Base-by-base conservation (phyloP, 805 yeast species). In the Ogataea angusta region DNA sequence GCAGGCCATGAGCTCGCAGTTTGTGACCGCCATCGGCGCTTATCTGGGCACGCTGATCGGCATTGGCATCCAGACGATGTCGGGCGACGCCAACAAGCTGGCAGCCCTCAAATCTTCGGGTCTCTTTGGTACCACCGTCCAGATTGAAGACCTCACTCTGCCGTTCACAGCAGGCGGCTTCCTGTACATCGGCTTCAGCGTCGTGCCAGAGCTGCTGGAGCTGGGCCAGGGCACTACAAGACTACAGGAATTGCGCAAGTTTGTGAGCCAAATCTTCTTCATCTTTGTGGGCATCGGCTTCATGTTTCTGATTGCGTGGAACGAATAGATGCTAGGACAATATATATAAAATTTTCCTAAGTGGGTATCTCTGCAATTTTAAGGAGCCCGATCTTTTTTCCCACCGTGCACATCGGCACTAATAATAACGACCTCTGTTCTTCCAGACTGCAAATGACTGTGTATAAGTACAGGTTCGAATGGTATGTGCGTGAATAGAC, bases 151-250 rank as follows among this genome's bases (percentile, higher is more conserved):
- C 45, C 56, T 75, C 39, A 72, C 82, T 10, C 62, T 82, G 33
- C 89, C 91, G 12, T 73, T 83, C 54, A 81, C 89, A 1, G 85
- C 89, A 1, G 93, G 91, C 46, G 85, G 86, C 6, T 80, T 84
- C 54, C 57, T 84, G 17, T 84, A 84, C 56, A 80, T 84, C 46
- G 86, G 85, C 6, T 81, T 82, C 16, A 83, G 85, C 32, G 83
- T 84, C n/a, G 75, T 84, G 27, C 91, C 93, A 1, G 88, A 83
- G 53, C 59, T 84, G 16, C 60, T 84, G 32, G 80, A 75, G 51
- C 49, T 72, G 3, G 63, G 60, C 14, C 45, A 48, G 4, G 60
- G 59, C 6, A 59, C 63, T 13, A 51, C 70, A 10, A 68, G 70
- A 48, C 37, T 43, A 6, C 57, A 63, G 23, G 81, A 72, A 46